Evolutionary conservation across 1,139 yeast species (phyloP), one percentile per base, ranked within the genome.

Genomic region (Magnusiomyces suaveolens): DNA sequence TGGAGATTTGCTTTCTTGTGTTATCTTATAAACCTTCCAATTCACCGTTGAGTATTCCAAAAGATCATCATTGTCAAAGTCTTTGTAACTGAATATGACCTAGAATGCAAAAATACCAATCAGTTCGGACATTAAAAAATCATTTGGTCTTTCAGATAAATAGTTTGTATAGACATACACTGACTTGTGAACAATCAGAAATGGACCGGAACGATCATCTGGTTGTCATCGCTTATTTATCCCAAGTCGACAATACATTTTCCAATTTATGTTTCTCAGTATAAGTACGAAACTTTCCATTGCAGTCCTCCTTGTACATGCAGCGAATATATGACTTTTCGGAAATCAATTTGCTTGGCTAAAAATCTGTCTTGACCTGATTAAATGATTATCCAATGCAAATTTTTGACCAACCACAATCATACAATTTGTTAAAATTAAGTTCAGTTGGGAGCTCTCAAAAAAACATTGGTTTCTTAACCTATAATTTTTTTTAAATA

Each of bases 191-290:
- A n/a, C n/a, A n/a, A 63, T 84, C 20, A 95, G 94, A 0, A 84
- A 82, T 62, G 88, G 87, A 0, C 73, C 85, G 57, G 90, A 95
- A 3, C 88, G 94, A 0, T 69, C 87, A 14, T 69, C 87, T 26
- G 95, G 95, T 21, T 85, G 90, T 4, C 80, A 77, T 0, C 66
- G 87, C 39, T 78, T 82, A 1, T 69, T 78, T 1, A 67, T 75
- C 20, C 79, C 84, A 73, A 76, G 78, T 10, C 86, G 95, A 94
- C 74, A 88, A 57, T 82, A 87, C 0, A 81, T 86, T 26, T 87
- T 87, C 63, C 83, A 87, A 80, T 84, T 86, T 59, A 68, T 85
- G 52, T 81, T 84, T 2, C 80, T 84, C 24, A 78, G 82, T 3
- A 76, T 83, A 20, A 81, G 82, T 1, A 73, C 74, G 1, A 64